phyloP scores from a whole-genome alignment of 2,329 filamentous ascomycete species.

The Scytalidium lignicola region DNA sequence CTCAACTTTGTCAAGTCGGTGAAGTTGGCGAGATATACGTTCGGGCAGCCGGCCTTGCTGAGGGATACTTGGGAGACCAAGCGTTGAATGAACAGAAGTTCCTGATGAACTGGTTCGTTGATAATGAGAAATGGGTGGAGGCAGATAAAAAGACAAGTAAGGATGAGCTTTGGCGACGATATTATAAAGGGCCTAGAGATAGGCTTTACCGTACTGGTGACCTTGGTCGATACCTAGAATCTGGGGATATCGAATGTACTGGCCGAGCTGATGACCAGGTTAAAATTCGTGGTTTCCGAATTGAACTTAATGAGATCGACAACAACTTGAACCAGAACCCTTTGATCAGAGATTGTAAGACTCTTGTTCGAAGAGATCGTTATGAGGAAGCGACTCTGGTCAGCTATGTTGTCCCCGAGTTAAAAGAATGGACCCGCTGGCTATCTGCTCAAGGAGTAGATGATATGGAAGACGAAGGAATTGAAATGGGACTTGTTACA shows the following conservation, averaged over 20 bases:
- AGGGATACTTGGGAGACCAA: slow-evolving; percentile 57
- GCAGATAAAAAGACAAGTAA: slow-evolving; percentile 55
- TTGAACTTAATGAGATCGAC: slow-evolving; percentile 93
- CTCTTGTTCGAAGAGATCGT: slow-evolving; percentile 75
- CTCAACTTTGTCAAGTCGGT: slow-evolving; percentile 69
- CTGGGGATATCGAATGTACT: slow-evolving; percentile 69
- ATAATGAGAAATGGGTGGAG: slow-evolving; percentile 28
- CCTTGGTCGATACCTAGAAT: slow-evolving; percentile 66
- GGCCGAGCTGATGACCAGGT: slow-evolving; percentile 85
- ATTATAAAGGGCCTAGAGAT: slow-evolving; percentile 78
- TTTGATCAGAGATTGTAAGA: slow-evolving; percentile 78
- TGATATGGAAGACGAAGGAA: slow-evolving; percentile 49
- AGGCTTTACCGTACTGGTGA: slow-evolving; percentile 85
- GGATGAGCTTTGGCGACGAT: slow-evolving; percentile 69
- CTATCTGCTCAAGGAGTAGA: slow-evolving; percentile 49
- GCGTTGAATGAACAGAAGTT: slow-evolving; percentile 27
- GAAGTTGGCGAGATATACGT: slow-evolving; percentile 83
- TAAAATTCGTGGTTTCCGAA: slow-evolving; percentile 93
- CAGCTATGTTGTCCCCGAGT: slow-evolving; percentile 84
- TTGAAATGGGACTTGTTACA: slow-evolving; percentile 17
- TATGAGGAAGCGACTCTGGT: slow-evolving; percentile 83
- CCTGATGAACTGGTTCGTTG: slow-evolving; percentile 28
- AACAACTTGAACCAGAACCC: slow-evolving; percentile 70
- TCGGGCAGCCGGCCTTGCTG: slow-evolving; percentile 75
- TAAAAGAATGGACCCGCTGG: slow-evolving; percentile 67